A percentile compares a stretch with the other conserved stretches of the same genome.
These are phyloP conservation scores for Chlorella vulgaris DNA, from an alignment of 139 green algal species.

Conservation along the genomic window DNA sequence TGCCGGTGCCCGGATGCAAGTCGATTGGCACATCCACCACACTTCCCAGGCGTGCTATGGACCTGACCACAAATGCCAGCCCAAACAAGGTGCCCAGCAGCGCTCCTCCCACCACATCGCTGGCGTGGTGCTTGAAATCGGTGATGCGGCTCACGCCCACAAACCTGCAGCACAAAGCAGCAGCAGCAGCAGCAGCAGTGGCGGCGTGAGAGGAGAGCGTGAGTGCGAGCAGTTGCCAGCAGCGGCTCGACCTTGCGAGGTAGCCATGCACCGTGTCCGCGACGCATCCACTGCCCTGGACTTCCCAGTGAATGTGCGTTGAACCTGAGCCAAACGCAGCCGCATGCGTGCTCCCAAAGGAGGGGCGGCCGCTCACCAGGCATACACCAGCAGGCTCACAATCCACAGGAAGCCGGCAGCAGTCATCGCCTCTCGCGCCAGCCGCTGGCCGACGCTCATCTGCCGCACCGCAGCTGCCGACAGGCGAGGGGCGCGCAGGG, in stretches of 20 bases:
- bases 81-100: constrained; percentile 39
- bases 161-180: not conserved
- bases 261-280: too few relatives aligned
- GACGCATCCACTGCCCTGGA: too few relatives aligned
- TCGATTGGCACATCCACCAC: not conserved
- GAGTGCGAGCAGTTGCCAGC: not conserved
- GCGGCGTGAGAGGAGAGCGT: not conserved
- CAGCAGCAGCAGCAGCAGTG: not conserved
- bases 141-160: constrained; percentile 42
- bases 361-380: constrained; percentile 1
- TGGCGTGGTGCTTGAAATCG: constrained; percentile 43
- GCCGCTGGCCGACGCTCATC: not conserved
- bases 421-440: not conserved
- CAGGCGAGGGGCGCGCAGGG: not conserved
- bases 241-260: too few relatives aligned
- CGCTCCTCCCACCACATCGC: constrained; percentile 36
- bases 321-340: not conserved
- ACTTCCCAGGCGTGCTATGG: not conserved
- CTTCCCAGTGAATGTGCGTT: not conserved
- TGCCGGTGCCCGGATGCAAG: not conserved
- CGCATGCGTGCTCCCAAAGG: not conserved
- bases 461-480: not conserved
- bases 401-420: constrained; percentile 4
- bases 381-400: constrained; percentile 15
- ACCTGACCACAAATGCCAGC: constrained; percentile 6